Evolutionary conservation across 73 alveolate genomes (phyloP), one percentile per base, ranked within the genome.

Genomic region (Paraurostyla sp.): DNA sequence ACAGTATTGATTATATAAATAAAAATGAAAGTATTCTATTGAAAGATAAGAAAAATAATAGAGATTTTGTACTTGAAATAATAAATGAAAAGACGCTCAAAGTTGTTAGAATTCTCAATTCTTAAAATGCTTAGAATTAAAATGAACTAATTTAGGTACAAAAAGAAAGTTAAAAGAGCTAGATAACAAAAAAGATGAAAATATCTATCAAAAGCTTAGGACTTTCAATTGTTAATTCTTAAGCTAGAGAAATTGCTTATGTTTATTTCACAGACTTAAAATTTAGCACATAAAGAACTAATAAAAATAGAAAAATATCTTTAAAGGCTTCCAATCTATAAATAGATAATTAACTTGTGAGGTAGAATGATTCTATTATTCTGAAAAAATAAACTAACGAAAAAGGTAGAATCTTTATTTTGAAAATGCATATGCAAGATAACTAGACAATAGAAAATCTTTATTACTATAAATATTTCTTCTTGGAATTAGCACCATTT

Each of bases 201-300:
- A 0, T 83, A 15, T 13, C 4, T 13, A 25, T 83, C 13, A 45
- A 41, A 13, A 65, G 65, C 11, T 42, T 60, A 2, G 92, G 92
- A 15, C 23, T 83, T 43, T 83, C 92, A 0, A 42, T 83, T 22
- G 60, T 83, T 29, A 83, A 83, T 63, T 20, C 63, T 6, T 48
- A 60, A n/a, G 92, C 92, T 20, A 59, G 92, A 62, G 92, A 83
- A 49, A 83, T 83, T 43, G 92, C 92, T 4, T 83, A 83, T 41
- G 29, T 83, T 6, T 65, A 7, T 58, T 13, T 83, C 38, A 65
- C 23, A 6, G 65, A 83, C 18, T 27, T 83, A 0, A 63, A 33
- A 45, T 33, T 83, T 11, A 83, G 63, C 58, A 60, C 23, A 25
- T 20, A n/a, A 15, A 7, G 29, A 45, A 35, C 85, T 29, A 41